Percentiles rank a stretch among this genome's conserved stretches.
Conservation (phyloP, 345 rosid species). For the Pistacia vera region DNA sequence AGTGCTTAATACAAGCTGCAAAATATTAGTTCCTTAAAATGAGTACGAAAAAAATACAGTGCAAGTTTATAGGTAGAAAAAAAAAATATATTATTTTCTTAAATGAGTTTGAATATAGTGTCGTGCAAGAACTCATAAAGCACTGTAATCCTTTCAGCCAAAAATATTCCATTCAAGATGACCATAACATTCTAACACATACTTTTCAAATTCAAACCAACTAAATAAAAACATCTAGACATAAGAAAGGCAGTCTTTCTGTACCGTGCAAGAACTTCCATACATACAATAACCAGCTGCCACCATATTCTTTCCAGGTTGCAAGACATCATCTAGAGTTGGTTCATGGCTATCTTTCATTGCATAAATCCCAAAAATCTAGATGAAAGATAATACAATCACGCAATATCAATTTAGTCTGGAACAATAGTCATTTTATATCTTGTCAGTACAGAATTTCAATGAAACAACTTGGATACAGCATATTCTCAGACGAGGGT, state of each 20-base stretch:
- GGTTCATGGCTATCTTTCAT: constrained; percentile 70
- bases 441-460: constrained; percentile 6
- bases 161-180: neutral
- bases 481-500: constrained; percentile 7
- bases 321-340: constrained; percentile 76
- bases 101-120: too few relatives aligned
- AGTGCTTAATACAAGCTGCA: constrained; percentile 91
- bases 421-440: constrained; percentile 13
- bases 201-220: neutral
- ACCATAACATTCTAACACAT: neutral
- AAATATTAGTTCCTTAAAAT: constrained; percentile 12
- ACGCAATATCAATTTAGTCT: constrained; percentile 27
- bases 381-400: constrained; percentile 35
- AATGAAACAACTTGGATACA: neutral
- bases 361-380: constrained; percentile 95
- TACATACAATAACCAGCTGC: constrained; percentile 99
- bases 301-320: constrained; percentile 87
- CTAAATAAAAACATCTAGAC: neutral
- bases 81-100: too few relatives aligned
- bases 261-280: constrained; percentile 99
- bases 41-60: neutral
- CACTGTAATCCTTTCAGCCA: neutral
- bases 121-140: neutral
- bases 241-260: neutral
- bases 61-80: neutral